These are phyloP conservation scores for Mortierella claussenii DNA, from an alignment of 192 early-diverging fungal species.

Conservation along the genomic window DNA sequence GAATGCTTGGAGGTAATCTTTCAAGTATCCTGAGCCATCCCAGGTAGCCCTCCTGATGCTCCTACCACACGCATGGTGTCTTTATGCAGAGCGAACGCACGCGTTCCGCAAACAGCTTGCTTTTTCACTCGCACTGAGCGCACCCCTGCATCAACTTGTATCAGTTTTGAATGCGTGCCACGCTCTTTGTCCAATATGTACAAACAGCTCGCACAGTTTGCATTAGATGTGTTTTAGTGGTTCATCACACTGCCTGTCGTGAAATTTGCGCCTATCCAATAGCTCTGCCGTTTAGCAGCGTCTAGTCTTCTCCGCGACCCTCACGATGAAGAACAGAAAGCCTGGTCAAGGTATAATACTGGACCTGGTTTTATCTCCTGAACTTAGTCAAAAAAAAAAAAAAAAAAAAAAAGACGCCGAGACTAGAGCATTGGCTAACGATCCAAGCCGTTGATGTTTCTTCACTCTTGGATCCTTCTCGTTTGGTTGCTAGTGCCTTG, in stretches of 20 bases:
- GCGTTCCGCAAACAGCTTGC: conserved; percentile 9
- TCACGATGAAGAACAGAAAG: background rate
- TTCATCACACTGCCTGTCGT: background rate
- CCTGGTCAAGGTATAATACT: background rate
- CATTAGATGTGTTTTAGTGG: background rate
- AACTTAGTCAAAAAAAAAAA: background rate
- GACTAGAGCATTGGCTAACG: background rate
- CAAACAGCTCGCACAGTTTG: conserved; percentile 9
- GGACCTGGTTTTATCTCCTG: background rate
- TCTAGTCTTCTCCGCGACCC: background rate
- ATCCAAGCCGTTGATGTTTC: background rate
- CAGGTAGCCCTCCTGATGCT: conserved; percentile 8
- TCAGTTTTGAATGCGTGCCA: too few relatives aligned
- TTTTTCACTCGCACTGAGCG: conserved; percentile 18
- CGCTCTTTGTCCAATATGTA: conserved; percentile 9
- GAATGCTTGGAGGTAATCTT: too few relatives aligned
- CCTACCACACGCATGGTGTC: conserved; percentile 13
- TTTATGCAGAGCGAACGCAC: conserved; percentile 5
- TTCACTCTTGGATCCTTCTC: too few relatives aligned
- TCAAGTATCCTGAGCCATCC: conserved; percentile 17
- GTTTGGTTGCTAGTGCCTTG: too few relatives aligned
- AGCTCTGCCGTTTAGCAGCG: background rate
- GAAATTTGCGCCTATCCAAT: background rate
- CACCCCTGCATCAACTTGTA: conserved; percentile 18
- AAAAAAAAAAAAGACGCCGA: too few relatives aligned